Percentiles rank a stretch among this genome's conserved stretches.
phyloP scores from a whole-genome alignment of 1,139 yeast species.

The Arxiozyma telluris region DNA sequence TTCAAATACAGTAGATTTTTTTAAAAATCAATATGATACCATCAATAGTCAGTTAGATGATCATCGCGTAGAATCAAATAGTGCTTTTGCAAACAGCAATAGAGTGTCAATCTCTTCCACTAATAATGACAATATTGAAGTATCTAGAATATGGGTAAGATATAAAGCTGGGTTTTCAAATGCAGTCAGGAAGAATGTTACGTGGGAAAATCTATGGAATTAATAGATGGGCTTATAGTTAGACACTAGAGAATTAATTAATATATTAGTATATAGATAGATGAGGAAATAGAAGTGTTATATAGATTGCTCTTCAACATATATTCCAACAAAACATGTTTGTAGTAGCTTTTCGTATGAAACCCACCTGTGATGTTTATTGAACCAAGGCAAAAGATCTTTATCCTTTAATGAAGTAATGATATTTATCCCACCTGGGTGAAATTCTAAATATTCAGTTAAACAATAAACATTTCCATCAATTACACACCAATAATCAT shows the following conservation, averaged over 20 bases:
- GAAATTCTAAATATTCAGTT: slow-evolving; percentile 73
- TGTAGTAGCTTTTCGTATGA: slow-evolving; percentile 76
- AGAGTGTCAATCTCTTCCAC: background rate
- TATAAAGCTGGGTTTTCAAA: slow-evolving; percentile 90
- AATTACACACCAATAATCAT: slow-evolving; percentile 82
- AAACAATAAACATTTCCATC: slow-evolving; percentile 78
- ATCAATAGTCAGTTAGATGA: slow-evolving; percentile 9
- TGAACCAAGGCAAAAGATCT: slow-evolving; percentile 62
- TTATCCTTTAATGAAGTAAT: slow-evolving; percentile 51
- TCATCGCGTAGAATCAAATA: background rate
- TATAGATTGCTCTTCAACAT: background rate
- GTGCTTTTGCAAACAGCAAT: background rate
- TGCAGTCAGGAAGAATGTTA: slow-evolving; percentile 80
- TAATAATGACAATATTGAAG: slow-evolving; percentile 10
- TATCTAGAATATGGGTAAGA: slow-evolving; percentile 71
- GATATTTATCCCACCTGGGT: slow-evolving; percentile 87
- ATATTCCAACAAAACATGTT: slow-evolving; percentile 61
- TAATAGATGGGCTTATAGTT: slow-evolving; percentile 3
- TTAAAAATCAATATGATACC: slow-evolving; percentile 31
- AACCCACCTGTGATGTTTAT: slow-evolving; percentile 82
- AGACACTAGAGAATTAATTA: background rate
- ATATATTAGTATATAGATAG: background rate
- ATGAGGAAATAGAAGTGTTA: background rate
- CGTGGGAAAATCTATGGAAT: slow-evolving; percentile 61
- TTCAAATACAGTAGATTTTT: slow-evolving; percentile 29